These are phyloP conservation scores for Pichiaceae sp. DNA, from an alignment of 1,139 yeast species.

Conservation along the genomic window DNA sequence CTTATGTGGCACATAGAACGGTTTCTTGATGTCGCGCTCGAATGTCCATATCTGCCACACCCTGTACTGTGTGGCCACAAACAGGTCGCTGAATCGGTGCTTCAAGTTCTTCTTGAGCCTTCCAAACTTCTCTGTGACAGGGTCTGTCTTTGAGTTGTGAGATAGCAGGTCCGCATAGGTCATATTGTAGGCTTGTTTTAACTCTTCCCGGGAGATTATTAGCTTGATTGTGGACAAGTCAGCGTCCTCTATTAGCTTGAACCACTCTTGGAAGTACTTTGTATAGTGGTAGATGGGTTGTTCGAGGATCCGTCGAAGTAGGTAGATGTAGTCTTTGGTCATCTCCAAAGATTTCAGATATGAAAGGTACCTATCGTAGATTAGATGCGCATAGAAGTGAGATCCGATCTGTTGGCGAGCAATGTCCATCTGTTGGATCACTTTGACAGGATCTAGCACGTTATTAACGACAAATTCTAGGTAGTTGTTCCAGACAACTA, in stretches of 20 bases:
- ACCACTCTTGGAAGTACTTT: conserved; percentile 41
- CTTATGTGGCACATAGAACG: conserved; percentile 37
- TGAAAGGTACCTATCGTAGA: conserved; percentile 66
- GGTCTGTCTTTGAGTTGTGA: conserved; percentile 19
- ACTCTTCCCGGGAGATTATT: conserved; percentile 18
- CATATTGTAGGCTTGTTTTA: conserved; percentile 23
- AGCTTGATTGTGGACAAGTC: conserved; percentile 24
- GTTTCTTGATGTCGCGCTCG: conserved; percentile 50
- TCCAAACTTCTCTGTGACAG: conserved; percentile 20
- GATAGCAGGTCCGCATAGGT: conserved; percentile 19
- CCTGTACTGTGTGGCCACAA: conserved; percentile 52
- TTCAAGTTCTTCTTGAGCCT: conserved; percentile 21
- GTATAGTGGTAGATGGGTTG: conserved; percentile 75
- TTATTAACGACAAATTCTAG: conserved; percentile 46
- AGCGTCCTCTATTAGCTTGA: conserved; percentile 32
- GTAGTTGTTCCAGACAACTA: conserved; percentile 70
- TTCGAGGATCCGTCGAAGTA: conserved; percentile 56
- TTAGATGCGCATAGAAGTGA: conserved; percentile 66
- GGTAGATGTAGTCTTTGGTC: conserved; percentile 29
- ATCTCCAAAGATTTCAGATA: conserved; percentile 30
- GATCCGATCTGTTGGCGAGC: conserved; percentile 61
- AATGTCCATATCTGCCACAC: conserved; percentile 54
- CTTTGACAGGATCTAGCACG: conserved; percentile 24
- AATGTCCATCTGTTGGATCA: conserved; percentile 44
- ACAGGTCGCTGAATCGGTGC: conserved; percentile 43